Evolutionary conservation across 352 stramenopile species (phyloP).

Genomic region (Phytophthora pistaciae): DNA sequence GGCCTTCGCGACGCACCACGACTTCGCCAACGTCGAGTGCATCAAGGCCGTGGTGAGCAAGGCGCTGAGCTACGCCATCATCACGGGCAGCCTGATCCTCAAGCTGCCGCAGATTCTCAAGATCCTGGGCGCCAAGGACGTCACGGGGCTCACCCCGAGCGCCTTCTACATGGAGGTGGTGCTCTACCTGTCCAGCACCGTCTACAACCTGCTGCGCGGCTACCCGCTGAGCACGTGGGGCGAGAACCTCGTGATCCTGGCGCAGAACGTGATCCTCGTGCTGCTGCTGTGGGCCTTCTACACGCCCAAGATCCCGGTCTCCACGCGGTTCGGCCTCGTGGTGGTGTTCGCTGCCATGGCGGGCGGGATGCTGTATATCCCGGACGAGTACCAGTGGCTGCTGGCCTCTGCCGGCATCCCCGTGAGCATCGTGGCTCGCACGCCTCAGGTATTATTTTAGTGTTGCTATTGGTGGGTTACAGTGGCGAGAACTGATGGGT

Average conservation of each 20-base stretch:
- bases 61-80: conserved; percentile 88
- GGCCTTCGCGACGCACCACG: conserved; percentile 80
- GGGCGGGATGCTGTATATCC: conserved; percentile 68
- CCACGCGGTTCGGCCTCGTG: conserved; percentile 57
- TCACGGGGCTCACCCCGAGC: conserved; percentile 84
- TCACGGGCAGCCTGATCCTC: conserved; percentile 85
- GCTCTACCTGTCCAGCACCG: conserved; percentile 81
- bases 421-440: conserved; percentile 81
- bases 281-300: conserved; percentile 83
- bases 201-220: conserved; percentile 87
- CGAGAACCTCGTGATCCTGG: conserved; percentile 87
- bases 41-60: conserved; percentile 90
- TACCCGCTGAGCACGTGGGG: conserved; percentile 90
- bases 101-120: conserved; percentile 93
- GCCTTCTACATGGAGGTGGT: conserved; percentile 92
- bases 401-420: conserved; percentile 79
- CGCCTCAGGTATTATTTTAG: conserved; percentile 89
- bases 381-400: conserved; percentile 78
- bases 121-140: conserved; percentile 81
- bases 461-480: neutral
- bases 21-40: conserved; percentile 86
- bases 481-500: conserved; percentile 9
- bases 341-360: conserved; percentile 60
- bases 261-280: conserved; percentile 88
- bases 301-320: conserved; percentile 59